Evolutionary conservation across 345 rosid genomes (phyloP).

Genomic region (Erucastrum elatum): DNA sequence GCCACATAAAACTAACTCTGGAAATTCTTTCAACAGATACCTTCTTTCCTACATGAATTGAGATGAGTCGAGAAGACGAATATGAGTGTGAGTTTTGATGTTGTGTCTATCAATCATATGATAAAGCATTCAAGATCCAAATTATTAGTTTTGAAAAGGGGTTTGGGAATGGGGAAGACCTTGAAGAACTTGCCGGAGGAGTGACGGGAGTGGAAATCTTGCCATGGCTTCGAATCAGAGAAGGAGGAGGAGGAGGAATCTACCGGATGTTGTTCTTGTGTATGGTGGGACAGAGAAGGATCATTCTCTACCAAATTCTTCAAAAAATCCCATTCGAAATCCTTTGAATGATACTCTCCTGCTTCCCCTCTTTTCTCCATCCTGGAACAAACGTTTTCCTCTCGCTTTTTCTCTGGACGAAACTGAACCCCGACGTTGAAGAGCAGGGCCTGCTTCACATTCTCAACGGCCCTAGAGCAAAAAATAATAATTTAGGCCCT

Average conservation of each 20-base stretch:
- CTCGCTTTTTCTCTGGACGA: no score
- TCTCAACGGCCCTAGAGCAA: no score
- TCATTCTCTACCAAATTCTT: slow-evolving; percentile 55
- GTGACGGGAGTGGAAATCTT: slow-evolving; percentile 69
- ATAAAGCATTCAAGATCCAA: no score
- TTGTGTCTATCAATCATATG: no score
- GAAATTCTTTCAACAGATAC: slow-evolving; percentile 85
- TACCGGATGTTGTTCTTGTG: slow-evolving; percentile 11
- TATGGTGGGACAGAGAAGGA: slow-evolving; percentile 59
- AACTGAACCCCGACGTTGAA: no score
- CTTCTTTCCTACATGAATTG: slow-evolving; percentile 68
- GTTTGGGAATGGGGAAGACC: neutral
- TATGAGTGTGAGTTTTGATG: no score
- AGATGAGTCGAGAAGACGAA: neutral
- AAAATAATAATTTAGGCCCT: no score
- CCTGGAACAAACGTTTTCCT: neutral
- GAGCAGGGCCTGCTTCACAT: no score
- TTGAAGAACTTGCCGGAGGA: slow-evolving; percentile 81
- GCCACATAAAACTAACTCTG: slow-evolving; percentile 60
- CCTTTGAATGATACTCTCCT: slow-evolving; percentile 75
- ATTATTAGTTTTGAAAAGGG: neutral
- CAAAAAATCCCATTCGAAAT: slow-evolving; percentile 78
- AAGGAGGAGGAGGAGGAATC: slow-evolving; percentile 10
- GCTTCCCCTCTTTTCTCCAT: slow-evolving; percentile 41
- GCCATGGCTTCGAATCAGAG: slow-evolving; percentile 60